Evolutionary conservation across 2,329 filamentous ascomycete genomes (phyloP).

Genomic region (Clonostachys chloroleuca): DNA sequence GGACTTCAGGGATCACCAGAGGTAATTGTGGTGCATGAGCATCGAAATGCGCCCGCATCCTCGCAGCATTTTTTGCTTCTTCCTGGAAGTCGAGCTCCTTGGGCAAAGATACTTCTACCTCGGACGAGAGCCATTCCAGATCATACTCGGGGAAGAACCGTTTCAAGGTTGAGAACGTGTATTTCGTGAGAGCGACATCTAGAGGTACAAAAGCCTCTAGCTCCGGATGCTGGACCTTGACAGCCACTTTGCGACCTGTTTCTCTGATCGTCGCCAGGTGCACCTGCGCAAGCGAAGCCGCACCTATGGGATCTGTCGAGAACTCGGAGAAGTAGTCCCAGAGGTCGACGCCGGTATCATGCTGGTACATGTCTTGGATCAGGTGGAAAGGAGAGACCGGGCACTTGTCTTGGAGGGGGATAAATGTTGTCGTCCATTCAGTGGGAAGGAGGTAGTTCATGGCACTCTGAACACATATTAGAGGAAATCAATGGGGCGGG

Average conservation of each 20-base stretch:
- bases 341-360: constrained; percentile 76
- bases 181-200: constrained; percentile 80
- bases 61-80: constrained; percentile 79
- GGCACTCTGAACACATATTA: constrained; percentile 58
- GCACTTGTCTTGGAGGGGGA: constrained; percentile 93
- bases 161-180: constrained; percentile 87
- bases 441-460: constrained; percentile 90
- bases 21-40: constrained; percentile 66
- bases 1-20: constrained; percentile 80
- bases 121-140: constrained; percentile 87
- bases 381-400: constrained; percentile 87
- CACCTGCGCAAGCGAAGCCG: constrained; percentile 91
- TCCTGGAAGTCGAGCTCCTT: constrained; percentile 86
- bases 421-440: constrained; percentile 94
- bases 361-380: constrained; percentile 79
- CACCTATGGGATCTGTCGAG: constrained; percentile 74
- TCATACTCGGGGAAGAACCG: constrained; percentile 97
- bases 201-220: constrained; percentile 87
- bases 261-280: constrained; percentile 82
- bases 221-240: constrained; percentile 92
- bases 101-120: constrained; percentile 88
- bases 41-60: constrained; percentile 77
- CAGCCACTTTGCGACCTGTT: constrained; percentile 81
- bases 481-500: constrained; percentile 5
- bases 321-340: constrained; percentile 86